phyloP scores from a whole-genome alignment of 2,329 filamentous ascomycete genomes.

The Pseudocercospora vitis region DNA sequence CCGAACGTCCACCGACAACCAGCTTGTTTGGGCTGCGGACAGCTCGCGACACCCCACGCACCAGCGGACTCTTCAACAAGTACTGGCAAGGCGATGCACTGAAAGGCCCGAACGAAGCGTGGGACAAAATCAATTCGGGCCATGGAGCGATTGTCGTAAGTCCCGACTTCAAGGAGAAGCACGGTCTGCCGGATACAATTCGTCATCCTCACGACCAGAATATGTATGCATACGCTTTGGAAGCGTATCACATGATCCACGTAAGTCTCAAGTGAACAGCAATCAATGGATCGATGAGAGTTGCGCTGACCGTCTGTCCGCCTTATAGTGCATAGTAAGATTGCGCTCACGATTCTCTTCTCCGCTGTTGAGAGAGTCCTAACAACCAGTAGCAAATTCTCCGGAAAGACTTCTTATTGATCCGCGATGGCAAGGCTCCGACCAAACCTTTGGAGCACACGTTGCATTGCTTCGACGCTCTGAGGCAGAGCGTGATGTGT shows the following conservation, averaged over 20 bases:
- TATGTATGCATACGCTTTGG: constrained; percentile 13
- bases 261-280: too few species aligned
- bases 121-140: constrained; percentile 9
- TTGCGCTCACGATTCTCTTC: background rate
- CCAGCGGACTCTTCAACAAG: constrained; percentile 3
- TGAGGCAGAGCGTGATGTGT: constrained; percentile 14
- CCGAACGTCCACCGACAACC: constrained; percentile 3
- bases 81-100: constrained; percentile 9
- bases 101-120: constrained; percentile 5
- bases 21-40: constrained; percentile 4
- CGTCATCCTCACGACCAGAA: constrained; percentile 1
- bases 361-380: background rate
- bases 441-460: constrained; percentile 11
- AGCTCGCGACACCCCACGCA: background rate
- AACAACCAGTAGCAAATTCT: background rate
- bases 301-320: too few species aligned
- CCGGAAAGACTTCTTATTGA: background rate
- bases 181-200: constrained; percentile 13
- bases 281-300: too few species aligned
- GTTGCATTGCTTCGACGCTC: constrained; percentile 18
- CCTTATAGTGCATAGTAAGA: background rate
- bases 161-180: background rate
- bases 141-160: constrained; percentile 12
- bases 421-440: background rate
- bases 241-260: constrained; percentile 20